Conservation (phyloP, 352 stramenopile genomes). For the Pythium periplocum region DNA sequence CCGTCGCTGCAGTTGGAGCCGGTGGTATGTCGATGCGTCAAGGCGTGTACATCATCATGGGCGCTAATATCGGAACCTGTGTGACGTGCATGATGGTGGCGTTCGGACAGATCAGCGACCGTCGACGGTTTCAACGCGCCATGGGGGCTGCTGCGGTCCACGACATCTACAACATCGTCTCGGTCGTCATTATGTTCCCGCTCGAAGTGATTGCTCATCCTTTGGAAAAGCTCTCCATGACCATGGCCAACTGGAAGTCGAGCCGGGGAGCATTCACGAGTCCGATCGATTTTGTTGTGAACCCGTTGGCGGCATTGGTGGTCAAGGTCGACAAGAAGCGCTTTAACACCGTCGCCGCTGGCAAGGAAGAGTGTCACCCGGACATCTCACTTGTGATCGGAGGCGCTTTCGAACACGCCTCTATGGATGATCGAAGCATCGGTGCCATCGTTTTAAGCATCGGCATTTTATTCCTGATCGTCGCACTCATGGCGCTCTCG, state of each 20-base stretch:
- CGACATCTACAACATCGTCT: slow-evolving; percentile 89
- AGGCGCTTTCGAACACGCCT: slow-evolving; percentile 27
- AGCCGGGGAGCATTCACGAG: slow-evolving; percentile 31
- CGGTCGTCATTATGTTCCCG: slow-evolving; percentile 68
- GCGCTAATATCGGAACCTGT: slow-evolving; percentile 88
- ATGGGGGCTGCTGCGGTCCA: slow-evolving; percentile 53
- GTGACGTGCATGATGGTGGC: slow-evolving; percentile 90
- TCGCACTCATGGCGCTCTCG: slow-evolving; percentile 38
- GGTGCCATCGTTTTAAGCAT: slow-evolving; percentile 41
- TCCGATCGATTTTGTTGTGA: slow-evolving; percentile 38
- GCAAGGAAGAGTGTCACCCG: slow-evolving; percentile 19
- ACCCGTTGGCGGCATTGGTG: slow-evolving; percentile 28
- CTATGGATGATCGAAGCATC: slow-evolving; percentile 35
- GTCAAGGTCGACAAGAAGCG: slow-evolving; percentile 30
- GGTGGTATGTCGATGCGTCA: slow-evolving; percentile 68
- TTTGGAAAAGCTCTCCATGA: slow-evolving; percentile 49
- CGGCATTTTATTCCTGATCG: slow-evolving; percentile 42
- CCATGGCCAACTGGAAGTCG: slow-evolving; percentile 31
- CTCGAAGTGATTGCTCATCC: slow-evolving; percentile 58
- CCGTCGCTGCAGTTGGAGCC: slow-evolving; percentile 60
- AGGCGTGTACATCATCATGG: slow-evolving; percentile 90
- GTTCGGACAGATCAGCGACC: slow-evolving; percentile 81
- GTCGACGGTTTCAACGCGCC: slow-evolving; percentile 53
- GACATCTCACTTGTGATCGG: slow-evolving; percentile 29
- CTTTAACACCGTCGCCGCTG: slow-evolving; percentile 33